Conservation (phyloP, 805 yeast species). For the Wickerhamomyces queroliae region DNA sequence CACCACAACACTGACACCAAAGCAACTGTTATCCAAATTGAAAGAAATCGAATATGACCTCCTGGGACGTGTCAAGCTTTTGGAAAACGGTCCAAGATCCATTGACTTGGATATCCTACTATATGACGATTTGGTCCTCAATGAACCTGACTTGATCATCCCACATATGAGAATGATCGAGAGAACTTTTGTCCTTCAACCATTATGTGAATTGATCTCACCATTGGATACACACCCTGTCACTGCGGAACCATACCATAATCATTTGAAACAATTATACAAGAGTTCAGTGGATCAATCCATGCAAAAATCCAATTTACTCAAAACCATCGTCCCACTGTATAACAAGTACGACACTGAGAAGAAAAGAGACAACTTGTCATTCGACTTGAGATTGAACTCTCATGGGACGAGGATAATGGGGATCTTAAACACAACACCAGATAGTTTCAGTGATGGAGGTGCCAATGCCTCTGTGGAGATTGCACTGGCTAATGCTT, state of each 20-base stretch:
- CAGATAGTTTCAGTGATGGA: slow-evolving; percentile 95
- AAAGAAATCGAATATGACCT: slow-evolving; percentile 76
- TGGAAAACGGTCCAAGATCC: slow-evolving; percentile 89
- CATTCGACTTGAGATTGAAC: slow-evolving; percentile 40
- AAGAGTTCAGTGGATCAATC: slow-evolving; percentile 23
- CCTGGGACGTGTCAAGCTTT: slow-evolving; percentile 63
- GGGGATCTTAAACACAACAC: slow-evolving; percentile 88
- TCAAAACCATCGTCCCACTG: slow-evolving; percentile 48
- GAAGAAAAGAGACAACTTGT: slow-evolving; percentile 23
- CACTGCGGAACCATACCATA: slow-evolving; percentile 72
- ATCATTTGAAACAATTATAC: slow-evolving; percentile 57
- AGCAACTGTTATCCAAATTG: slow-evolving; percentile 50
- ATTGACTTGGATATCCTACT: slow-evolving; percentile 86
- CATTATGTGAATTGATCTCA: slow-evolving; percentile 74
- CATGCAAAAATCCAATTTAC: slow-evolving; percentile 43
- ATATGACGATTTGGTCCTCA: slow-evolving; percentile 46
- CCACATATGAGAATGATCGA: slow-evolving; percentile 91
- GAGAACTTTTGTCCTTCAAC: slow-evolving; percentile 84
- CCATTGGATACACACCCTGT: slow-evolving; percentile 74
- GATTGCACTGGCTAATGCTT: slow-evolving; percentile 39
- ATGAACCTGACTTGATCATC: slow-evolving; percentile 53
- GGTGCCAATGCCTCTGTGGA: slow-evolving; percentile 39
- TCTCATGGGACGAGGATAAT: slow-evolving; percentile 58
- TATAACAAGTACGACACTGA: slow-evolving; percentile 16
- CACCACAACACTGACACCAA: slow-evolving; percentile 58